Percentiles rank a stretch among this genome's conserved stretches.
These are phyloP conservation scores for Oryza longistaminata DNA, from an alignment of 176 grass and related monocot species.

Conservation along the genomic window DNA sequence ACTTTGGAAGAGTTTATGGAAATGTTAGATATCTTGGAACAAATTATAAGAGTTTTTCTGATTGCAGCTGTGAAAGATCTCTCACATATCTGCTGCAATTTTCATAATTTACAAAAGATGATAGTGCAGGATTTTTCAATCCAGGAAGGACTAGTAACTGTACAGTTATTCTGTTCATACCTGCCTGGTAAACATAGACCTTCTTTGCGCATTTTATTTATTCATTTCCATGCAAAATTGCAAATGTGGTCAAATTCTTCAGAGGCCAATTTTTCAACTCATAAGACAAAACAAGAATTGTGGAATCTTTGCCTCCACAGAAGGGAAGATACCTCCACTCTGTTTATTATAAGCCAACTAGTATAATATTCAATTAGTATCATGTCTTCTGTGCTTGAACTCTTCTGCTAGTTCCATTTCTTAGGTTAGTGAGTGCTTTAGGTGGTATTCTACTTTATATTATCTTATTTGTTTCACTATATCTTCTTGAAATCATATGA, in stretches of 20 bases:
- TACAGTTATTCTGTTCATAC: slow-evolving; percentile 11
- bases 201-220: background rate
- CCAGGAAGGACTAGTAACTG: background rate
- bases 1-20: background rate
- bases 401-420: slow-evolving; percentile 42
- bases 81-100: slow-evolving; percentile 10
- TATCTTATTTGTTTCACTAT: slow-evolving; percentile 32
- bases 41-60: background rate
- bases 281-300: slow-evolving; percentile 49
- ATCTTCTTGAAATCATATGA: slow-evolving; percentile 27
- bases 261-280: slow-evolving; percentile 20
- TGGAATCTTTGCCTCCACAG: slow-evolving; percentile 52
- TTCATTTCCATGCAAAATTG: background rate
- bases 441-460: slow-evolving; percentile 41
- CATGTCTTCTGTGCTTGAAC: slow-evolving; percentile 47
- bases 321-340: slow-evolving; percentile 43
- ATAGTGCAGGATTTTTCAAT: background rate
- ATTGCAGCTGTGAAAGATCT: background rate
- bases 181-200: slow-evolving; percentile 20
- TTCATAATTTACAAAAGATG: background rate
- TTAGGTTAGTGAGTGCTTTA: slow-evolving; percentile 36
- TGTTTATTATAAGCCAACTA: slow-evolving; percentile 35
- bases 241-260: slow-evolving; percentile 7
- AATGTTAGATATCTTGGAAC: background rate
- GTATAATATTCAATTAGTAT: slow-evolving; percentile 27